These are phyloP conservation scores for Pelargonium australe DNA, from an alignment of 441 rosid genomes.

Conservation along the genomic window DNA sequence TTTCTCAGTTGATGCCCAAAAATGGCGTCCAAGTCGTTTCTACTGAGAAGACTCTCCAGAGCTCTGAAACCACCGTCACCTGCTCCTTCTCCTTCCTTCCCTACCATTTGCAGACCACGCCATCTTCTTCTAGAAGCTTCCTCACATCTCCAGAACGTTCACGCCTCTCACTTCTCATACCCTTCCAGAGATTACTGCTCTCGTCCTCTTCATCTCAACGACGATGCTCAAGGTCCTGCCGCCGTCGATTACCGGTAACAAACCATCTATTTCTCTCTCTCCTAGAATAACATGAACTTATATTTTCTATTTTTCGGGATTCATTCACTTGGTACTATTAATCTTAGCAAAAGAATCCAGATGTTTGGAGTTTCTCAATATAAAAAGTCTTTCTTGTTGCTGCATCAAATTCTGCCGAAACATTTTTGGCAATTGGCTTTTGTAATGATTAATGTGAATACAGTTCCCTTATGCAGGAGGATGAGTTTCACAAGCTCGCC, in stretches of 20 bases:
- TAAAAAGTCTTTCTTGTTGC: too few species aligned
- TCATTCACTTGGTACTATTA: too few species aligned
- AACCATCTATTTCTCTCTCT: neutral
- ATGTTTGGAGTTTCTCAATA: too few species aligned
- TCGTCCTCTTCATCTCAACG: constrained; percentile 17
- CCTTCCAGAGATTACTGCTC: constrained; percentile 47
- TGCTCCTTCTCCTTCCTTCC: constrained; percentile 10
- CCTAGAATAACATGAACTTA: neutral
- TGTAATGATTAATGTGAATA: constrained; percentile 21
- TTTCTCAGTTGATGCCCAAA: neutral
- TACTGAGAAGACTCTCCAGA: constrained; percentile 34
- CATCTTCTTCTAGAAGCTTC: constrained; percentile 19
- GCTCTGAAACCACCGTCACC: constrained; percentile 25
- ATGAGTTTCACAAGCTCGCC: constrained; percentile 76
- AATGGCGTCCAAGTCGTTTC: constrained; percentile 45
- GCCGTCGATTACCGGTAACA: constrained; percentile 53
- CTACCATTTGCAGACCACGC: constrained; percentile 7
- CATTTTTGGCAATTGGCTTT: neutral
- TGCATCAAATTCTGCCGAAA: too few species aligned
- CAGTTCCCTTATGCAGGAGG: constrained; percentile 77
- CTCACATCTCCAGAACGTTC: neutral
- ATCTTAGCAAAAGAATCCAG: too few species aligned
- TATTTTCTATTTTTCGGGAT: neutral
- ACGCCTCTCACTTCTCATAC: constrained; percentile 12
- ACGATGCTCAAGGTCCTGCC: constrained; percentile 46